Conservation (phyloP, 352 stramenopile species). For the Aphanomyces invadans region DNA sequence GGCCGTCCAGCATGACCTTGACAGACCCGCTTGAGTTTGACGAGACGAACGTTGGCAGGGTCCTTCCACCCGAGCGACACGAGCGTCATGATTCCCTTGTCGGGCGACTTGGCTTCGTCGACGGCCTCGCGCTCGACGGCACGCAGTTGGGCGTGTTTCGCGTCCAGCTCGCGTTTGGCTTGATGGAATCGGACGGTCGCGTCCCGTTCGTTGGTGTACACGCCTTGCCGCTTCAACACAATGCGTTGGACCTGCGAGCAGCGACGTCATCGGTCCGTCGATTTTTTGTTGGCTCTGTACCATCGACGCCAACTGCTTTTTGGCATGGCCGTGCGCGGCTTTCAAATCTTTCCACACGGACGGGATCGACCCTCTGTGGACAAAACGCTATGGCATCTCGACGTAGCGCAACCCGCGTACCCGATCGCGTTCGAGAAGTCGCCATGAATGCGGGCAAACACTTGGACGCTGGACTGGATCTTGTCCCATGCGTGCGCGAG, state of each 20-base stretch:
- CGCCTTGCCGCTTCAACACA: constrained; percentile 13
- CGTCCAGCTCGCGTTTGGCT: background rate
- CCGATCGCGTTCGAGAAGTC: background rate
- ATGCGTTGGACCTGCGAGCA: constrained; percentile 8
- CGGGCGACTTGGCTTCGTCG: background rate
- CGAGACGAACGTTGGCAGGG: constrained; percentile 14
- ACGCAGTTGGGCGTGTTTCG: constrained; percentile 1
- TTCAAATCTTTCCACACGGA: constrained; percentile 18
- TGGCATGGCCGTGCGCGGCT: background rate
- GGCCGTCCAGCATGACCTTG: no score
- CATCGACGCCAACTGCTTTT: constrained; percentile 4
- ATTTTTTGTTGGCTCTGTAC: no score
- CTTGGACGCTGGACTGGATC: background rate
- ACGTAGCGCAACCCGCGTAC: no score
- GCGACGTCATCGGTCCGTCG: background rate
- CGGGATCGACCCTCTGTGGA: background rate
- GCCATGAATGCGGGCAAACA: background rate
- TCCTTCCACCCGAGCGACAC: constrained; percentile 15
- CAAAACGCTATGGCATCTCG: no score
- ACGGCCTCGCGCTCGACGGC: constrained; percentile 1
- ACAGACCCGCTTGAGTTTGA: constrained; percentile 1
- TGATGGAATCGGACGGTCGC: constrained; percentile 3
- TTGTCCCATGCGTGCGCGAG: constrained; percentile 10
- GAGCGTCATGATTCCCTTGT: background rate
- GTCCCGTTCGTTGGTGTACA: constrained; percentile 13